Evolutionary conservation across 1,284 basidiomycete genomes (phyloP), one percentile per base, ranked within the genome.

Genomic region (Sporisorium sorghi): DNA sequence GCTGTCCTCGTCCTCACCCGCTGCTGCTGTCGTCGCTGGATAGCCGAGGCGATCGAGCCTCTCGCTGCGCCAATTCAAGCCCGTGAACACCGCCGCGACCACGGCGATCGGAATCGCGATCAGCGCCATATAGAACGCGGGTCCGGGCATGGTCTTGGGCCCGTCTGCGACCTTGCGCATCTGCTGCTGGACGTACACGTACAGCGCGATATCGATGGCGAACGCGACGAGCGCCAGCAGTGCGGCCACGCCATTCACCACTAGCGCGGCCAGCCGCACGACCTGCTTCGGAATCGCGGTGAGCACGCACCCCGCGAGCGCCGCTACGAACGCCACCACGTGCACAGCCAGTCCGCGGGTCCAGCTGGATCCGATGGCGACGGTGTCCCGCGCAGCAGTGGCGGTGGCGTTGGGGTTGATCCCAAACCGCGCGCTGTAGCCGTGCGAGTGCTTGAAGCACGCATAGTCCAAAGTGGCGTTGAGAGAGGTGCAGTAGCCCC

Each of bases 281-380:
- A 46, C 9, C 35, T 68, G 71, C 17, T 60, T 66, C 2, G 71
- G 71, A 5, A 73, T 44, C 14, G 63, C 55, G 7, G 57, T 68
- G 14, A 73, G 53, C 3, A 73, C 58, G 26, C 73, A 26, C 0
- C 59, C 75, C 5, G 58, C 39, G 14, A 69, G 32, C 2, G 75
- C 56, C 0, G 46, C 53, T 6, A 70, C 67, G 28, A 77, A 73
- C 1, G 75, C 67, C 0, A 73, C 75, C 7, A 77, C 71, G 32
- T 77, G 75, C 3, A 77, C 63, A 3, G 71, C 75, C 5, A 77
- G 40, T 5, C 75, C 71, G 14, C 70, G 39, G 3, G 75, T 77
- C 75, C 75, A 77, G 30, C 23, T 42, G 9, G 53, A 28, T 2
- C 62, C 66, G 46, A 76, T 76, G 23, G 50, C 56, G 28, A 69